Evolutionary conservation across 805 yeast genomes (phyloP), one percentile per base, ranked within the genome.

Genomic region (Lachancea nothofagi): DNA sequence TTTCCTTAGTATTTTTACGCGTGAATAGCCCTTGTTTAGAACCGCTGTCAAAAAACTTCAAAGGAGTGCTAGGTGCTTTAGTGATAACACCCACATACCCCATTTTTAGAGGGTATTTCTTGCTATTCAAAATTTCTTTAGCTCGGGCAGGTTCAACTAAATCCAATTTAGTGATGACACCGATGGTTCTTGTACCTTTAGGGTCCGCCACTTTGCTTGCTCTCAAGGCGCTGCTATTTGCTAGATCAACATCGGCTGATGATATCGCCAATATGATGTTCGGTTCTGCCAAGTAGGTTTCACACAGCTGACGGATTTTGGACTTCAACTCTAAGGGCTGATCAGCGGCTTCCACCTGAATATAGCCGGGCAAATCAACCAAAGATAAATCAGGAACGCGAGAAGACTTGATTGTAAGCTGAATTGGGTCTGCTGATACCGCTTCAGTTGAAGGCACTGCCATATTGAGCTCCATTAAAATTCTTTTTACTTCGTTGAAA

Each of bases 51-150:
- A 43, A 43, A 12, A 43, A 29, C 15, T 40, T 18, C 12, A 36
- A 26, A 4, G 33, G 22, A 2, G 29, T 41, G 12, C 55, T 66
- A 5, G 93, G 95, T 0, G 84, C 74, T 48, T 78, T 83, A 2
- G 97, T 85, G 14, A 94, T 82, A n/a, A 94, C 97, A 42, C 99
- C 99, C 15, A 93, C 97, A 58, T 93, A 93, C 0, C 99, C 99
- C 95, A 93, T 85, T 52, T 75, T 79, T 45, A 93, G 67, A 0
- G 98, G 97, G 54, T 94, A 94, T 53, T 80, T 84, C 47, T 73
- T 78, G 62, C 90, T 90, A 21, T 74, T 71, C 44, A 93, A 66
- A 15, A 85, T 75, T 6, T 66, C 69, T 35, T 76, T 73, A 0
- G 96, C 98, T 12, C 70, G 62, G 32, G 72, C 73, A 0, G 96